Evolutionary conservation across 495 filamentous ascomycete species (phyloP), one percentile per base, ranked within the genome.

Genomic region (Hyaloscypha hepaticicola): DNA sequence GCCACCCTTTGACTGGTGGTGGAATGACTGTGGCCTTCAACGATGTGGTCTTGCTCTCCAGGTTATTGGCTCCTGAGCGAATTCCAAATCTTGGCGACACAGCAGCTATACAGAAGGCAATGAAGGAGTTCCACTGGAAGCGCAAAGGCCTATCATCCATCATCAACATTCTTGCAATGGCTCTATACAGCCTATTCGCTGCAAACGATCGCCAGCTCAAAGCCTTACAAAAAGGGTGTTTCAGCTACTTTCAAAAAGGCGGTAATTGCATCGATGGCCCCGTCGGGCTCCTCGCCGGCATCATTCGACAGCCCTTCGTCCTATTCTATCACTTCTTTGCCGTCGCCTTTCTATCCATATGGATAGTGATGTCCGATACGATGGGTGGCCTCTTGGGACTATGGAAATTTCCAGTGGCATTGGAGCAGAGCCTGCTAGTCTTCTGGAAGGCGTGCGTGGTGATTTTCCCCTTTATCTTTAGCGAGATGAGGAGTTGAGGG

Each of bases 81-180:
- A 82, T 92, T 6, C 89, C 89, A 1, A 77, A 81, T 66, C 78
- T 99, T n/a, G 82, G 79, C 29, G 83, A 96, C 71, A 85, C 86
- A 9, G 68, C 72, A 0, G 75, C 77, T 8, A 87, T 99, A 1
- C 70, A 85, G 11, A 79, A 77, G 55, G 88, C 90, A 66, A 89
- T 99, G 83, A 74, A 76, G 4, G 74, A 74, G 12, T 96, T 98
- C 78, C 92, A 98, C 80, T 97, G 91, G 92, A 75, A 81, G 64
- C 84, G 95, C 58, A 99, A 99, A 78, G 72, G 79, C 45, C 80
- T 91, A 14, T 90, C 91, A 0, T 85, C 85, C 34, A 91, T 96
- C 60, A 94, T 99, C 81, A 99, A 99, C 75, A 96, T 97, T 64
- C 87, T 99, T 1, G 93, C 96, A 0, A 89, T 93, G 78, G 93